Conservation (phyloP, 305 asterid species). For the Solanum chacoense region DNA sequence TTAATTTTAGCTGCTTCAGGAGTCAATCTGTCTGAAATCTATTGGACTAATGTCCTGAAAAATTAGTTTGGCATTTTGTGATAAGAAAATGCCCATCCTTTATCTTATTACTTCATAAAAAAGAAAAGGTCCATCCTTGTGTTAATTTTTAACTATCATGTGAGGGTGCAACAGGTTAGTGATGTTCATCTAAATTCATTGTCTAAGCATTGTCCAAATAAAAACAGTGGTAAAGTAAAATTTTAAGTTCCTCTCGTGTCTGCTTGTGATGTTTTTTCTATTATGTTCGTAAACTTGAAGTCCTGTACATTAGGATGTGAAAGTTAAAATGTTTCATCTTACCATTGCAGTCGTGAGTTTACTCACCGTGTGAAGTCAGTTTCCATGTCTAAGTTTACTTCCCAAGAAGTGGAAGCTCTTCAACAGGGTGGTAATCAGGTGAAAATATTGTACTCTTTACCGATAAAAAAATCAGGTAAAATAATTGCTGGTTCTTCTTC, state of each 20-base stretch:
- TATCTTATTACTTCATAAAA: background rate
- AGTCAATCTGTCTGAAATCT: background rate
- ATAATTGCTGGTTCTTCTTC: background rate
- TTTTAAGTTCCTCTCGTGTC: background rate
- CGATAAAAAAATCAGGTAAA: background rate
- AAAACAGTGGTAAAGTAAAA: background rate
- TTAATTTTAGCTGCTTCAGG: background rate
- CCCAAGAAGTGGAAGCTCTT: slow-evolving; percentile 90
- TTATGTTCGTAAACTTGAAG: background rate
- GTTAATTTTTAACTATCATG: background rate
- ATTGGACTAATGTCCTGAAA: background rate
- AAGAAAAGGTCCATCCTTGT: background rate
- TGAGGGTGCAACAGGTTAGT: background rate
- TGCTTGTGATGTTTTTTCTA: background rate
- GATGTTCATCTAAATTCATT: background rate
- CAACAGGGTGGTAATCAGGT: slow-evolving; percentile 97
- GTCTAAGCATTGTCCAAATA: background rate
- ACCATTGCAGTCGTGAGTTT: slow-evolving; percentile 73
- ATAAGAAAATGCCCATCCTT: background rate
- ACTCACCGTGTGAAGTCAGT: slow-evolving; percentile 98
- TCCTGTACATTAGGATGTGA: background rate
- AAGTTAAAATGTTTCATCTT: slow-evolving; percentile 1
- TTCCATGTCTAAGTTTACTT: slow-evolving; percentile 87
- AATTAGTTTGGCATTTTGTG: background rate
- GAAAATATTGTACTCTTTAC: background rate